Base-by-base conservation (phyloP, 2,329 filamentous ascomycete genomes). In the Aspergillus unguis region DNA sequence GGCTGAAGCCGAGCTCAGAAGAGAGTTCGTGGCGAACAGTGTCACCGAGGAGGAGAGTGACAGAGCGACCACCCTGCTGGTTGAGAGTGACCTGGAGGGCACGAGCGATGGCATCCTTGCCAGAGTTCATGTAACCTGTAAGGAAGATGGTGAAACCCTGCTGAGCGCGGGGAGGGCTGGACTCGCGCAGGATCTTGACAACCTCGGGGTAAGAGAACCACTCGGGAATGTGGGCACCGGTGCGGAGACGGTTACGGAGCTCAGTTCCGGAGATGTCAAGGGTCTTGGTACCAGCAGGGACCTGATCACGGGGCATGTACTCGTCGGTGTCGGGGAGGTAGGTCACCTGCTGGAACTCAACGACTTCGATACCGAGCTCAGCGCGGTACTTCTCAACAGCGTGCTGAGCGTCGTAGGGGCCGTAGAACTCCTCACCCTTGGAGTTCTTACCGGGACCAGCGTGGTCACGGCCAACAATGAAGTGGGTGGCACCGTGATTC, bases 141-240 rank as follows among this genome's bases (percentile, higher is more conserved):
- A 99, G 82, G 85, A 99, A 96, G 75, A 99, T 83, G 58, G 94
- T 97, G 84, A 99, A 99, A 59, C 94, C 94, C 80, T 99, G 95
- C 69, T 87, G 83, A 65, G 84, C 86, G 62, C 94, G 88, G 47
- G 95, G 85, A 45, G 92, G 94, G 80, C 97, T 94, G 63, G 92
- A 95, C 79, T 99, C 92, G 67, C 94, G 87, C 57, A 99, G 87
- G 45, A 97, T 94, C 75, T 85, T 86, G 76, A 99, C 94, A 64
- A 99, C 94, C 79, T 99, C 94, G 58, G 94, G 92, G 81, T 99
- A 99, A 31, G 94, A 97, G 83, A 99, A 99, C 94, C 94, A 99
- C 76, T 95, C 91, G 63, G 94, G 94, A 65, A 99, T 99, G 64
- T 95, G 90, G 65, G 89, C 89, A 64, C 94, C 94, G 56, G 88